A percentile compares a stretch with the other conserved stretches of the same genome.
phyloP scores from a whole-genome alignment of 2,329 filamentous ascomycete genomes.

The Dactylellina leptospora region DNA sequence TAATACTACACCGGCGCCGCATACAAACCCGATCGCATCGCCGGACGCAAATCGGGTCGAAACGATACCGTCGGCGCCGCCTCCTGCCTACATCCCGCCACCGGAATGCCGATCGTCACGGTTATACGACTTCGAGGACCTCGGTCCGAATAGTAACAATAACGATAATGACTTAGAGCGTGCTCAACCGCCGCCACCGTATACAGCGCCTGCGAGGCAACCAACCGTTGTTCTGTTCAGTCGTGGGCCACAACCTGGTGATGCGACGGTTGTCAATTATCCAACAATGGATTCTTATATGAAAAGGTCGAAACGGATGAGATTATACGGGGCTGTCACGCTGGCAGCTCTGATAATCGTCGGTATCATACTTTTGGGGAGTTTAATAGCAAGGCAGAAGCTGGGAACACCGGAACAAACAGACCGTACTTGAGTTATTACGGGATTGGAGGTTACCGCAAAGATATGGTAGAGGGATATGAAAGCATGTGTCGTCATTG shows the following conservation, averaged over 20 bases:
- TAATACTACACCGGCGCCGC: slow-evolving; percentile 1
- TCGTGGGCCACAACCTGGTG: background rate
- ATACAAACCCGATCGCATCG: slow-evolving; percentile 1
- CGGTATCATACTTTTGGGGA: slow-evolving; percentile 40
- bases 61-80: slow-evolving; percentile 32
- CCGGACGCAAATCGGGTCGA: slow-evolving; percentile 25
- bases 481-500: too few relatives aligned
- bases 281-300: slow-evolving; percentile 37
- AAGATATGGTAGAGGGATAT: too few relatives aligned
- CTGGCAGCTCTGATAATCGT: slow-evolving; percentile 35
- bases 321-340: slow-evolving; percentile 33
- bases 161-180: slow-evolving; percentile 34
- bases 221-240: slow-evolving; percentile 9
- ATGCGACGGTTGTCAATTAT: slow-evolving; percentile 20
- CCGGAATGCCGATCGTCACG: slow-evolving; percentile 45
- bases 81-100: slow-evolving; percentile 45
- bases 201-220: slow-evolving; percentile 21
- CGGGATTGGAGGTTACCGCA: too few relatives aligned
- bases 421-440: background rate
- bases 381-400: slow-evolving; percentile 28
- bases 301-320: slow-evolving; percentile 37
- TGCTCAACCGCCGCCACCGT: slow-evolving; percentile 43
- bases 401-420: background rate
- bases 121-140: slow-evolving; percentile 39
- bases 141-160: slow-evolving; percentile 4